Evolutionary conservation across 495 filamentous ascomycete genomes (phyloP).

Genomic region (Umbilicaria muhlenbergii): DNA sequence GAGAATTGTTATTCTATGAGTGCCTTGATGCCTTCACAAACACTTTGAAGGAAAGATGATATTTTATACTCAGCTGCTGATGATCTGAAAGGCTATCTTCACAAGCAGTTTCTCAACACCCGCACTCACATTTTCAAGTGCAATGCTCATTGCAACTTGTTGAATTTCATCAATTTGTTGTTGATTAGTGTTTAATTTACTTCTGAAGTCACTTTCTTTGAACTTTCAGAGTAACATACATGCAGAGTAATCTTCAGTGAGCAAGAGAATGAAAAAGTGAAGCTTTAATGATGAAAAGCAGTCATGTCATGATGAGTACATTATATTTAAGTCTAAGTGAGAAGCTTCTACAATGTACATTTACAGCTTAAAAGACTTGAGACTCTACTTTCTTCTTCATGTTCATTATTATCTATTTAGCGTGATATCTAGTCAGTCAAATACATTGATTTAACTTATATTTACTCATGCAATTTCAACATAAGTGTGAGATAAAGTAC

Average conservation of each 20-base stretch:
- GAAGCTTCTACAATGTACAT: slow-evolving; percentile 83
- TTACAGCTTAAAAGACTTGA: slow-evolving; percentile 83
- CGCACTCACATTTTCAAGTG: slow-evolving; percentile 61
- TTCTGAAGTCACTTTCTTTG: too few species aligned
- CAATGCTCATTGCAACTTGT: slow-evolving; percentile 53
- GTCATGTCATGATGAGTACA: too few species aligned
- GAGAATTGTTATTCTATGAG: slow-evolving; percentile 24
- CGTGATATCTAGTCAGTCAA: slow-evolving; percentile 24
- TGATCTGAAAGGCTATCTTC: slow-evolving; percentile 2
- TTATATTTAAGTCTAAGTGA: slow-evolving; percentile 36
- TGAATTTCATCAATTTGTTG: slow-evolving; percentile 49
- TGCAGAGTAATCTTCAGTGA: too few species aligned
- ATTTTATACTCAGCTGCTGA: slow-evolving; percentile 21
- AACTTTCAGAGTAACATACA: slow-evolving; percentile 27
- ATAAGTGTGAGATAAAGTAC: too few species aligned
- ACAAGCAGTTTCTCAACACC: slow-evolving; percentile 3
- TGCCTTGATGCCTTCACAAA: slow-evolving; percentile 15
- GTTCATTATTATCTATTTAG: too few species aligned
- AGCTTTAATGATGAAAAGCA: too few species aligned
- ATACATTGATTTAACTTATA: too few species aligned
- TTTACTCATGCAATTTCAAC: too few species aligned
- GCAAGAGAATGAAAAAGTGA: too few species aligned
- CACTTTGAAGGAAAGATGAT: slow-evolving; percentile 17
- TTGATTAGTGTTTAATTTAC: too few species aligned
- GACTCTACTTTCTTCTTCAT: slow-evolving; percentile 16